phyloP scores from a whole-genome alignment of 2,329 filamentous ascomycete species.

The Arthrobotrys sphaeroides region DNA sequence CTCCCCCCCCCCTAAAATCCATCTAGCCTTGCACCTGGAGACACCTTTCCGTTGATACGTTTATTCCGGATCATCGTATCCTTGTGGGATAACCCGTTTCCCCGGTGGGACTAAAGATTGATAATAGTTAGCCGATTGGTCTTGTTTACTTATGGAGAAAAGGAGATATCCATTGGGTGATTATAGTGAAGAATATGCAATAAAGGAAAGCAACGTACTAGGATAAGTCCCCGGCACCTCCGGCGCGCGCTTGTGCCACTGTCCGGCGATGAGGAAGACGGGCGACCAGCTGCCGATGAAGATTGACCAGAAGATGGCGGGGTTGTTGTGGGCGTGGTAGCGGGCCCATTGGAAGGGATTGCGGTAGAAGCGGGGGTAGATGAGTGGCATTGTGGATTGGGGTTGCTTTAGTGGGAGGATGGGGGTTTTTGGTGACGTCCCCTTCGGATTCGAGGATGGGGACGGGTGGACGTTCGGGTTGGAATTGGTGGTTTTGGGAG shows the following conservation, averaged over 20 bases:
- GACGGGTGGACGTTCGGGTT: neutral
- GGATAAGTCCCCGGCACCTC: constrained; percentile 90
- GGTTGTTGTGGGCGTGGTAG: constrained; percentile 88
- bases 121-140: constrained; percentile 4
- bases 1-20: too few relatives aligned
- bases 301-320: constrained; percentile 89
- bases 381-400: constrained; percentile 70
- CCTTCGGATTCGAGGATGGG: too few relatives aligned
- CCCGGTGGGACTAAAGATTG: constrained; percentile 35
- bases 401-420: constrained; percentile 29
- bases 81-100: constrained; percentile 48
- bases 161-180: too few relatives aligned
- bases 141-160: neutral
- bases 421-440: neutral
- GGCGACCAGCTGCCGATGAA: constrained; percentile 78
- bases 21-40: too few relatives aligned
- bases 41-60: too few relatives aligned
- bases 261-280: constrained; percentile 73
- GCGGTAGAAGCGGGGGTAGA: constrained; percentile 81
- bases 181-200: neutral
- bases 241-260: constrained; percentile 75
- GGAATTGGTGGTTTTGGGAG: neutral
- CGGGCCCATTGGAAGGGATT: constrained; percentile 82
- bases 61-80: constrained; percentile 46
- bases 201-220: constrained; percentile 70